Conservation (phyloP, 441 rosid species). For the Biscutella laevigata region DNA sequence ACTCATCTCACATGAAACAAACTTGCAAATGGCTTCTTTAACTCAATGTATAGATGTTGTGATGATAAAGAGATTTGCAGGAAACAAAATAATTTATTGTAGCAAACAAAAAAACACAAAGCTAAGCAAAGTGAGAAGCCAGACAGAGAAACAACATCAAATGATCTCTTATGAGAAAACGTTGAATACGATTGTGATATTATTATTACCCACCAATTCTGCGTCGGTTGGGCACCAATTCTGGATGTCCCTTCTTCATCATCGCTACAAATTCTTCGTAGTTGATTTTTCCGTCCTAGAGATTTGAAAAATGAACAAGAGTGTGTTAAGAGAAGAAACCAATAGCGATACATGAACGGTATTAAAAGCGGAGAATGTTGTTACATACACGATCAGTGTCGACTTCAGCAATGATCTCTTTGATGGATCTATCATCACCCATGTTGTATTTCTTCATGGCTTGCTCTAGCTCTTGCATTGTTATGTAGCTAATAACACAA, state of each 20-base stretch:
- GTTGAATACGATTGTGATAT: not conserved
- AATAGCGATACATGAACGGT: no score
- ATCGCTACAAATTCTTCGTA: constrained; percentile 69
- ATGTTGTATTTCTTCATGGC: constrained; percentile 64
- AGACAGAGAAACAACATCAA: constrained; percentile 11
- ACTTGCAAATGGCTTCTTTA: not conserved
- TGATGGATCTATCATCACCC: constrained; percentile 66
- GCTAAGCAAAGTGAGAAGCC: not conserved
- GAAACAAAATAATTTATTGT: not conserved
- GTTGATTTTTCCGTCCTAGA: constrained; percentile 62
- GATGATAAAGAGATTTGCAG: constrained; percentile 17
- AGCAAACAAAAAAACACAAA: not conserved
- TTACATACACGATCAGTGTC: constrained; percentile 58
- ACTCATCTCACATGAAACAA: no score
- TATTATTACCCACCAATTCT: constrained; percentile 15
- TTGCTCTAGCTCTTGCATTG: constrained; percentile 62
- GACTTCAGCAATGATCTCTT: constrained; percentile 71
- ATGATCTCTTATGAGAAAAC: constrained; percentile 5
- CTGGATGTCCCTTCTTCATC: constrained; percentile 74
- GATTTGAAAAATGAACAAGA: not conserved
- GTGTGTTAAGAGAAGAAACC: not conserved
- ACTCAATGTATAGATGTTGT: not conserved
- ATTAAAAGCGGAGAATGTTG: no score
- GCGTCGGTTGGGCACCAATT: constrained; percentile 44
- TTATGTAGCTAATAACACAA: constrained; percentile 43